phyloP scores from a whole-genome alignment of 129 eudicot genomes.

The Pulicaria dysenterica region DNA sequence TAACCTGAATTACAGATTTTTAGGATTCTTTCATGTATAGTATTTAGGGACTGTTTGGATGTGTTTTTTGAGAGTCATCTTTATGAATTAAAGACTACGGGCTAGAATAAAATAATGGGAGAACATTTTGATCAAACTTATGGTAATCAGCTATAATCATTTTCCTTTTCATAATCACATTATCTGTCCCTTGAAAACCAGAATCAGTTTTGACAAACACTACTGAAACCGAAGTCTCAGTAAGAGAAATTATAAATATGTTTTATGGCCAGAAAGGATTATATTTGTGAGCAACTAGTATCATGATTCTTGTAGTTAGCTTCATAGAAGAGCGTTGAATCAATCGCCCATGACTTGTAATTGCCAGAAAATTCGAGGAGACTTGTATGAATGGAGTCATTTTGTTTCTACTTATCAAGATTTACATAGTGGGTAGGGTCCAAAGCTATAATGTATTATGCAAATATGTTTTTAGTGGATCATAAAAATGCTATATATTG shows the following conservation, averaged over 20 bases:
- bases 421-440: neutral
- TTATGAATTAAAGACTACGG: neutral
- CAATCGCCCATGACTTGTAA: neutral
- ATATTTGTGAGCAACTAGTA: neutral
- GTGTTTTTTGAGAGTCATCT: neutral
- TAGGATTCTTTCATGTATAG: neutral
- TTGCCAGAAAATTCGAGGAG: neutral
- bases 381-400: neutral
- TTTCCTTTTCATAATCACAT: neutral
- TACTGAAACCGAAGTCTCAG: neutral
- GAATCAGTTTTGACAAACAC: conserved; percentile 2
- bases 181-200: neutral
- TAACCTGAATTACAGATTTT: neutral
- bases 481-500: neutral
- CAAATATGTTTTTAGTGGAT: no score
- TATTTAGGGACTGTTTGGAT: conserved; percentile 16
- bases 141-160: neutral
- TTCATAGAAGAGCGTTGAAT: neutral
- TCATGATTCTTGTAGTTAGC: neutral
- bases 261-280: neutral
- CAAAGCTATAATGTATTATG: neutral
- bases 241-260: no score
- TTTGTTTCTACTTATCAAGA: neutral
- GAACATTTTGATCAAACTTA: neutral
- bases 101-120: neutral